These are phyloP conservation scores for Meyerozyma guilliermondii DNA, from an alignment of 1,139 yeast genomes.

Conservation along the genomic window DNA sequence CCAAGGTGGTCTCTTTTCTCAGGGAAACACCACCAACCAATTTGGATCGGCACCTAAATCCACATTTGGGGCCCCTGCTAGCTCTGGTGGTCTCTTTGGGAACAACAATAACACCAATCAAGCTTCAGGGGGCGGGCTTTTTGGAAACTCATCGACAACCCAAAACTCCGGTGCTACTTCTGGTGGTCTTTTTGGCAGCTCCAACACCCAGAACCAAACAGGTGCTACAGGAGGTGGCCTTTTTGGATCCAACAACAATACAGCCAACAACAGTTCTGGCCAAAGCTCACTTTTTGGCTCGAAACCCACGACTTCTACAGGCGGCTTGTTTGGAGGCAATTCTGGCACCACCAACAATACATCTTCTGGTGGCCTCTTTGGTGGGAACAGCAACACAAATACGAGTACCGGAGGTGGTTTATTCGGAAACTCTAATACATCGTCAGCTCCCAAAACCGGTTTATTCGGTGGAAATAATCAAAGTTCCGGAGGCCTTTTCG, in stretches of 20 bases:
- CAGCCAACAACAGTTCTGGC: not conserved
- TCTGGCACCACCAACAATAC: not conserved
- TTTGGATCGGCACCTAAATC: constrained; percentile 6
- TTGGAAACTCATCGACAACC: constrained; percentile 3
- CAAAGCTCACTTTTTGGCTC: not conserved
- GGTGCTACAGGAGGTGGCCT: constrained; percentile 7
- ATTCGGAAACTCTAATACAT: not conserved
- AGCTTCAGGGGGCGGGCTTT: constrained; percentile 7
- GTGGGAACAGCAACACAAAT: constrained; percentile 4
- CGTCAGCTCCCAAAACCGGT: constrained; percentile 3
- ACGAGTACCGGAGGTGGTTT: not conserved
- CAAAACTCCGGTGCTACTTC: constrained; percentile 1
- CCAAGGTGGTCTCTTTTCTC: constrained; percentile 2
- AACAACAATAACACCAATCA: constrained; percentile 5
- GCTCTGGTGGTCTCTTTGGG: constrained; percentile 13
- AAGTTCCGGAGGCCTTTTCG: not conserved
- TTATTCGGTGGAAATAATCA: constrained; percentile 5
- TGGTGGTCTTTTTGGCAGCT: constrained; percentile 3
- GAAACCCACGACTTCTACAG: not conserved
- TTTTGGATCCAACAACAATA: not conserved
- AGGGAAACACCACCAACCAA: constrained; percentile 1
- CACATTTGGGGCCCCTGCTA: constrained; percentile 2
- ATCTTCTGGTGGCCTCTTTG: constrained; percentile 10
- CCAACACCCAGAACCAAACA: constrained; percentile 3
- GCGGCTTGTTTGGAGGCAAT: constrained; percentile 5